These are phyloP conservation scores for Cordyceps cicadae DNA, from an alignment of 2,329 filamentous ascomycete genomes.

Conservation along the genomic window DNA sequence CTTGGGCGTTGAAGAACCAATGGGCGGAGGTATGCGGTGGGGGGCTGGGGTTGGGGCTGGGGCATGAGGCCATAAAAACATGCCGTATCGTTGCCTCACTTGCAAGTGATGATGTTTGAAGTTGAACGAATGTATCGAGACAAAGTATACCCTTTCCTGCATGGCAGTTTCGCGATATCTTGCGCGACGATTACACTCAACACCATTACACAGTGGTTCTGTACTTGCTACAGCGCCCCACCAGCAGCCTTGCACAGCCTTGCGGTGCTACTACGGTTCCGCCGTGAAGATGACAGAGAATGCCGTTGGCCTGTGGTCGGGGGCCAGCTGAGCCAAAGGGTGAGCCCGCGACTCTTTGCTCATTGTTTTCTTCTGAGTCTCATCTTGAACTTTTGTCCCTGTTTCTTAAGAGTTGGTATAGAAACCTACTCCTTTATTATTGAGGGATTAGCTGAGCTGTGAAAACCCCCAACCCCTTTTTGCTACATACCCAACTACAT, in stretches of 20 bases:
- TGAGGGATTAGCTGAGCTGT: too few relatives aligned
- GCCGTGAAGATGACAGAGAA: not conserved
- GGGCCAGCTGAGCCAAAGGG: not conserved
- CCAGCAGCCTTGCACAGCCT: conserved; percentile 5
- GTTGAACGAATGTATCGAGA: not conserved
- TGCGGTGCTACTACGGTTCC: not conserved
- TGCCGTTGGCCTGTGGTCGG: not conserved
- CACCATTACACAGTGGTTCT: not conserved
- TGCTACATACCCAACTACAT: not conserved
- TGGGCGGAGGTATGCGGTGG: too few relatives aligned
- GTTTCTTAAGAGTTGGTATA: not conserved
- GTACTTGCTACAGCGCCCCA: not conserved
- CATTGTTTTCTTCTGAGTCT: not conserved
- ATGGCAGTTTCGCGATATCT: too few relatives aligned
- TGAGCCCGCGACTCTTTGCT: not conserved
- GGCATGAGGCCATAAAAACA: not conserved
- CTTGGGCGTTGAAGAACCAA: too few relatives aligned
- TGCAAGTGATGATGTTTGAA: not conserved
- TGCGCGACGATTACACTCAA: not conserved
- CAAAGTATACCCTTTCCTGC: not conserved
- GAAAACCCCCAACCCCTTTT: too few relatives aligned
- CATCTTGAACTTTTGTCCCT: too few relatives aligned
- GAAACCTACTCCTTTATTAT: too few relatives aligned
- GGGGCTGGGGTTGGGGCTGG: not conserved
- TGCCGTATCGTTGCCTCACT: not conserved